Conservation (phyloP, 2,329 filamentous ascomycete species). For the Aspergillus sp. region DNA sequence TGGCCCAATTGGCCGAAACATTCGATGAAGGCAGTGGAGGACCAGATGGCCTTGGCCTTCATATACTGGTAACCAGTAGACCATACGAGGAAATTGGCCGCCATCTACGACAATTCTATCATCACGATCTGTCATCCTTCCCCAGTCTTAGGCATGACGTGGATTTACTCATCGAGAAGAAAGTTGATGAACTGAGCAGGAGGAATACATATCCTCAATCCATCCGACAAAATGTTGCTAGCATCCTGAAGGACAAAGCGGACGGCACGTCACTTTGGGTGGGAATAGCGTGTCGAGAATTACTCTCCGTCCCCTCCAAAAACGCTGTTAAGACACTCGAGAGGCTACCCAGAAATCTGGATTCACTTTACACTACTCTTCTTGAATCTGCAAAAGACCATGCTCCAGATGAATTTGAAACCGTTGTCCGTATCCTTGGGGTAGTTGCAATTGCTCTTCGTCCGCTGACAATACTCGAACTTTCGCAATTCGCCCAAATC, state of each 20-base stretch:
- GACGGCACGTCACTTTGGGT: conserved; percentile 26
- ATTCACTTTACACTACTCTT: conserved; percentile 12
- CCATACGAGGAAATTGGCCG: conserved; percentile 8
- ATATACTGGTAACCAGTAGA: conserved; percentile 7
- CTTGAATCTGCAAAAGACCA: neutral
- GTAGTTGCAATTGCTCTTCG: conserved; percentile 6
- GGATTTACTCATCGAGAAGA: neutral
- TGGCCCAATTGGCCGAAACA: conserved; percentile 20
- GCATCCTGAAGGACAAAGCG: conserved; percentile 23
- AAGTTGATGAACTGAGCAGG: conserved; percentile 18
- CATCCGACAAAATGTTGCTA: conserved; percentile 1
- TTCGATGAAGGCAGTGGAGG: neutral
- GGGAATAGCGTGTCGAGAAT: conserved; percentile 21
- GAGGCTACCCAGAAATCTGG: neutral
- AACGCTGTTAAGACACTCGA: neutral
- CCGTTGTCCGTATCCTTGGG: conserved; percentile 2
- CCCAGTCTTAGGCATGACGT: neutral
- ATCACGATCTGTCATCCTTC: neutral
- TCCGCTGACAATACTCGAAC: conserved; percentile 3
- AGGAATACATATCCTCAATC: conserved; percentile 10
- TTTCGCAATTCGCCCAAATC: conserved; percentile 2
- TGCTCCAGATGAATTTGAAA: neutral
- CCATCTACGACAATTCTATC: neutral
- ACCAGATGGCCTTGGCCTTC: neutral
- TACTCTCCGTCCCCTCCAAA: neutral